These are phyloP conservation scores for Jaenimonas drosophilae DNA, from an alignment of 208 protist genomes.

Conservation along the genomic window DNA sequence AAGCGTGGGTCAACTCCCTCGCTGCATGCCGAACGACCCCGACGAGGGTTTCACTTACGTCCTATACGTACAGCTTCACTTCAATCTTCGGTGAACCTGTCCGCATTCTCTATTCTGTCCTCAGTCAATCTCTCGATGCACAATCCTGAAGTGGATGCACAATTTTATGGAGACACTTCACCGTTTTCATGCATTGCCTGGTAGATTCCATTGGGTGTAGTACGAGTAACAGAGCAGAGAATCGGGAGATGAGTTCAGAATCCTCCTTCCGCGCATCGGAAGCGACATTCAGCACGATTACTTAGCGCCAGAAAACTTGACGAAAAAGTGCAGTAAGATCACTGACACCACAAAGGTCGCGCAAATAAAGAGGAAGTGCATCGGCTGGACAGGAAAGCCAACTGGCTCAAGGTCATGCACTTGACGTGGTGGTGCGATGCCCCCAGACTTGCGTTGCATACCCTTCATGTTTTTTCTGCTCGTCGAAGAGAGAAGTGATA, in stretches of 20 bases:
- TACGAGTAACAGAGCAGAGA: background rate
- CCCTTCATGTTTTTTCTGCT: slow-evolving; percentile 60
- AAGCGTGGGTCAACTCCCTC: no score
- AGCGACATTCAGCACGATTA: background rate
- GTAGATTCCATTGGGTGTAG: no score
- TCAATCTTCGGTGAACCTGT: no score
- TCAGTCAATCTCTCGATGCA: no score
- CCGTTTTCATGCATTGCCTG: no score
- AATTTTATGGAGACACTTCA: no score
- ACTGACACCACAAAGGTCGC: slow-evolving; percentile 67
- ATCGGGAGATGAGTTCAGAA: background rate
- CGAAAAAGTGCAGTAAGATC: slow-evolving; percentile 86
- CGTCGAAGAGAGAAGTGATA: background rate
- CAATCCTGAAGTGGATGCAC: no score
- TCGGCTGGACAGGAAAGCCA: slow-evolving; percentile 63
- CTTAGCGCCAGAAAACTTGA: slow-evolving; percentile 22
- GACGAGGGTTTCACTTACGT: no score
- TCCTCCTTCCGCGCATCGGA: background rate
- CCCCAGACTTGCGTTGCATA: slow-evolving; percentile 26
- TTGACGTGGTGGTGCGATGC: slow-evolving; percentile 9
- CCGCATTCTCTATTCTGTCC: no score
- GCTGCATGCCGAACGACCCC: no score
- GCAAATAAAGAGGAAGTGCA: slow-evolving; percentile 56
- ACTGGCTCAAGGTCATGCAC: slow-evolving; percentile 65
- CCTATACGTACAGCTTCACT: no score